phyloP scores from a whole-genome alignment of 345 rosid genomes.

The Eucalyptus sp. region DNA sequence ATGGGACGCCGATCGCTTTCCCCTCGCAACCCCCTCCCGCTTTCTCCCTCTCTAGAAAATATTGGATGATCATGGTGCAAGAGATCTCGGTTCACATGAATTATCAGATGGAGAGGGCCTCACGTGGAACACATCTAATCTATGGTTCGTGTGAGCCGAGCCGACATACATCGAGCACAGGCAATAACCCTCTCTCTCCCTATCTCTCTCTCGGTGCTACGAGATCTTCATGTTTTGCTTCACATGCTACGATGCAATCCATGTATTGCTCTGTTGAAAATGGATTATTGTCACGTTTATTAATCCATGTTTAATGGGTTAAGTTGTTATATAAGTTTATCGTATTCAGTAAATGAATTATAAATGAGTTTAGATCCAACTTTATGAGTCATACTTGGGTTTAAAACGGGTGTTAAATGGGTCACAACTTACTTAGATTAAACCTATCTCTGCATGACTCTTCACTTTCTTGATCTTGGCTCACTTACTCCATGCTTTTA shows the following conservation, averaged over 20 bases:
- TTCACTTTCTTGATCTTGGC: not conserved
- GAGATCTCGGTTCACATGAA: not conserved
- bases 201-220: not conserved
- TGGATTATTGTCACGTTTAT: not conserved
- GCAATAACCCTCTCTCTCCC: not conserved
- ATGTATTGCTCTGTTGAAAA: not conserved
- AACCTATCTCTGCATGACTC: not conserved
- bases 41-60: not conserved
- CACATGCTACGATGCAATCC: not conserved
- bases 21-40: not conserved
- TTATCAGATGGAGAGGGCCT: not conserved
- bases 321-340: not conserved
- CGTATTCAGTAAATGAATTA: no score
- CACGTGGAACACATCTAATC: not conserved
- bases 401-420: no score
- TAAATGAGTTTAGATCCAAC: not conserved
- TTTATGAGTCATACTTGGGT: no score
- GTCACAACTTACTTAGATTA: fast-evolving
- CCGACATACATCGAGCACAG: not conserved
- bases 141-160: not conserved
- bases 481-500: not conserved
- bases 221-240: not conserved
- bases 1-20: not conserved
- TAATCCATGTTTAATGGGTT: no score
- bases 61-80: not conserved